Percentiles rank a stretch among this genome's conserved stretches.
Conservation (phyloP, 208 protist species). For the Blechomonas ayalai region DNA sequence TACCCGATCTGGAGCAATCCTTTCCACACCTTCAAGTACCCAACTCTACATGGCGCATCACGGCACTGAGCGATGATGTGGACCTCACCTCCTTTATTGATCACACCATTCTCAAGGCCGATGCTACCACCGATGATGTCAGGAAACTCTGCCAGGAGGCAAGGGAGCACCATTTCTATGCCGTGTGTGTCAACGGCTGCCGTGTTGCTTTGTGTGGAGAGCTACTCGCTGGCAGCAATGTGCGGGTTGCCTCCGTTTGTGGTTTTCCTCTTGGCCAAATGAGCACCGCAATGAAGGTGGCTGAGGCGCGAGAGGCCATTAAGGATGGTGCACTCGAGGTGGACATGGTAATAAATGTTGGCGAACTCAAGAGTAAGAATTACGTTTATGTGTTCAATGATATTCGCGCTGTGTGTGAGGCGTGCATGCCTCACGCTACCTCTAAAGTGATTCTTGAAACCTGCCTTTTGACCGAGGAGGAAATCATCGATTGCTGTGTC, state of each 20-base stretch:
- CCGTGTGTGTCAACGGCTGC: slow-evolving; percentile 92
- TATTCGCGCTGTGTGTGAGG: slow-evolving; percentile 64
- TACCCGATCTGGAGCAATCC: slow-evolving; percentile 33
- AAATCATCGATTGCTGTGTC: slow-evolving; percentile 90
- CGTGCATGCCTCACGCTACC: slow-evolving; percentile 22
- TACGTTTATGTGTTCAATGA: slow-evolving; percentile 85
- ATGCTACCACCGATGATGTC: slow-evolving; percentile 46
- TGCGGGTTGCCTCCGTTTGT: slow-evolving; percentile 63
- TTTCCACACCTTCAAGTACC: slow-evolving; percentile 50
- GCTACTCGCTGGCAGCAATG: slow-evolving; percentile 27
- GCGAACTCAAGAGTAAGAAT: slow-evolving; percentile 72
- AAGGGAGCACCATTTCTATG: slow-evolving; percentile 61
- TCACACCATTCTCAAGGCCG: slow-evolving; percentile 90
- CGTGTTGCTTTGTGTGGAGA: slow-evolving; percentile 41
- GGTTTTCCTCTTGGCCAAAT: slow-evolving; percentile 92
- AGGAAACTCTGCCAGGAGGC: slow-evolving; percentile 88
- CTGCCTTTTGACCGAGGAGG: slow-evolving; percentile 76
- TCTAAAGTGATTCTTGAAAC: slow-evolving; percentile 94
- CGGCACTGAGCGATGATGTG: slow-evolving; percentile 8
- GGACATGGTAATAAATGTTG: slow-evolving; percentile 95
- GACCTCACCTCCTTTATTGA: slow-evolving; percentile 77
- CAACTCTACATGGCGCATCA: slow-evolving; percentile 45
- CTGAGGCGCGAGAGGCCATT: slow-evolving; percentile 66
- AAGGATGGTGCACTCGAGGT: slow-evolving; percentile 85
- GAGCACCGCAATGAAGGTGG: slow-evolving; percentile 68